Base-by-base conservation (phyloP, 1,284 basidiomycete genomes). In the Thelephora terrestris region DNA sequence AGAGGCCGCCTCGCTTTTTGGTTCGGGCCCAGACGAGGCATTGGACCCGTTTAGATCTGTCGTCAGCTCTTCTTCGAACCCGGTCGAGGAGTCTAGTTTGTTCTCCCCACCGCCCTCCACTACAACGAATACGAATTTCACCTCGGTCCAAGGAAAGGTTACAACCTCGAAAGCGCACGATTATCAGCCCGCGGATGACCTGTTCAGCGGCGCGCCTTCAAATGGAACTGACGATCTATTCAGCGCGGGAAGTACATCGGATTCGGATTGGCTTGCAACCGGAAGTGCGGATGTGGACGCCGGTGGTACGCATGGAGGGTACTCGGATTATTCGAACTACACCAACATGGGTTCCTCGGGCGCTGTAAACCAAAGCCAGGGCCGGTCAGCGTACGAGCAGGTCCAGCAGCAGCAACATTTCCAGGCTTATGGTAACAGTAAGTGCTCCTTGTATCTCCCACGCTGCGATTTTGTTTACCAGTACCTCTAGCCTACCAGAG, bases 1-100 rank as follows among this genome's bases (percentile, higher is more conserved):
- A 71, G 78, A 83, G 56, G 86, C 85, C 44, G 82, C 85, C 48
- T 78, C 82, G 50, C 78, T 88, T 40, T 89, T 89, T 68, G 81
- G 78, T 57, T 56, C 42, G 48, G 49, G 17, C 21, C 27, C 36
- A 10, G 35, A 17, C 10, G 36, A 27, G 32, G 55, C 51, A 12
- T 52, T 58, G 14, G 56, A 59, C 45, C 51, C 62, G 16, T 64
- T 64, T 53, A 54, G 53, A 38, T 46, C 49, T 18, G 48, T 32
- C 29, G 29, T 32, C 29, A 32, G 3, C 14, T 32, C 29, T 32
- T 32, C 29, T 32, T 9, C 25, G 25, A 32, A 32, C 29, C 14
- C 12, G 9, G 29, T 14, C 7, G 7, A 32, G 14, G 29, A 32
- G 7, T 32, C 29, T 3, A 32, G 29, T 14, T 12, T 12, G 9